Conservation (phyloP, 306 rosid genomes). For the Prunus armeniaca region DNA sequence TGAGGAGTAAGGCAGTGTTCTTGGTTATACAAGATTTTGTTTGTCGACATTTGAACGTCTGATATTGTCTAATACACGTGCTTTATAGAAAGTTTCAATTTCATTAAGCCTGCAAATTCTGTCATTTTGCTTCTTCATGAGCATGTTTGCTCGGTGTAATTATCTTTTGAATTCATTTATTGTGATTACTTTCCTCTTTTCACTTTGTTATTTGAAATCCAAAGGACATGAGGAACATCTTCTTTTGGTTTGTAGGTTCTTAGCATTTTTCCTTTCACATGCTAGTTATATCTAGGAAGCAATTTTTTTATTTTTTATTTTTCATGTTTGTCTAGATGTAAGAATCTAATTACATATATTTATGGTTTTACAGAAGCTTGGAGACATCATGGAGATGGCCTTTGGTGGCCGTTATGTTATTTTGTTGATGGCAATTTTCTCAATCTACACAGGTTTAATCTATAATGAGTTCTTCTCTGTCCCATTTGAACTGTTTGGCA, state of each 20-base stretch:
- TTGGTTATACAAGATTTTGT: not conserved
- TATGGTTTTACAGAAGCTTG: conserved; percentile 79
- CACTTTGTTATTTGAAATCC: not conserved
- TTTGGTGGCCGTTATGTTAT: conserved; percentile 97
- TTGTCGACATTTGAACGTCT: not conserved
- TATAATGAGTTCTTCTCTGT: conserved; percentile 96
- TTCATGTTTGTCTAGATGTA: not conserved
- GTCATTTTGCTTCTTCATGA: not conserved
- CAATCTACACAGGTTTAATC: conserved; percentile 92
- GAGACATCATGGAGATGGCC: conserved; percentile 92
- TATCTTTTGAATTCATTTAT: not conserved
- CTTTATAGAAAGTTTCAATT: not conserved
- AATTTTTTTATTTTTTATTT: not conserved
- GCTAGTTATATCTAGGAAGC: not conserved
- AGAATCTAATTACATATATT: conserved; percentile 27
- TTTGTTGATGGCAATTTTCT: conserved; percentile 85
- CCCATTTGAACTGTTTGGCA: conserved; percentile 81
- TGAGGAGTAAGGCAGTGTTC: not conserved
- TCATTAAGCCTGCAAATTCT: not conserved
- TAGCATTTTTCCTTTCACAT: not conserved
- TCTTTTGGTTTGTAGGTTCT: not conserved
- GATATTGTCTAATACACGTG: not conserved
- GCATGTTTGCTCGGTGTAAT: not conserved
- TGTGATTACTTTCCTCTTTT: not conserved
- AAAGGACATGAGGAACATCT: not conserved